Conservation (phyloP, 1,284 basidiomycete genomes). For the Cutaneotrichosporon cyanovorans region DNA sequence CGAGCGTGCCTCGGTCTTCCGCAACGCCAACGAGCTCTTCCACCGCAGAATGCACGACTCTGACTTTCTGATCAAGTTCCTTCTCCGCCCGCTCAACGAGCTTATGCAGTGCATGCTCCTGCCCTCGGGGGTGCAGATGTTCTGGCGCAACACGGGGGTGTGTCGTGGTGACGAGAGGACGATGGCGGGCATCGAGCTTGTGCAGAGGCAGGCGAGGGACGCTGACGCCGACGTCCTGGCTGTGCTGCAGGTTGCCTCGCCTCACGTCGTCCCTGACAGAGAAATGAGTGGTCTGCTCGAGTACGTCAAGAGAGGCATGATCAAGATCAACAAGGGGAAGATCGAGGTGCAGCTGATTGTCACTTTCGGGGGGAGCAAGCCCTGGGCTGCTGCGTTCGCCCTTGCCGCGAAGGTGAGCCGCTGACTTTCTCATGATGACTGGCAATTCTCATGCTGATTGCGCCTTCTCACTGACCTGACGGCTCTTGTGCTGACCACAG, state of each 20-base stretch:
- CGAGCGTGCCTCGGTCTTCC: background rate
- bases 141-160: conserved; percentile 3
- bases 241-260: background rate
- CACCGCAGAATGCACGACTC: background rate
- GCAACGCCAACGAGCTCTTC: background rate
- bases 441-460: conserved; percentile 2
- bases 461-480: background rate
- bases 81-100: conserved; percentile 12
- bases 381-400: background rate
- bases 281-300: conserved; percentile 1
- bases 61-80: conserved; percentile 6
- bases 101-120: conserved; percentile 11
- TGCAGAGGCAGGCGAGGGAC: background rate
- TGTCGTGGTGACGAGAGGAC: too few species aligned
- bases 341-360: background rate
- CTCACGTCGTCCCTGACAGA: background rate
- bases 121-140: conserved; percentile 3
- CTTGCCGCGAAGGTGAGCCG: background rate
- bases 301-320: background rate
- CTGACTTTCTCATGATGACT: background rate
- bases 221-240: background rate
- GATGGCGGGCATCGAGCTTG: conserved; percentile 2
- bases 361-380: background rate
- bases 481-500: background rate
- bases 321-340: conserved; percentile 1